phyloP scores from a whole-genome alignment of 768 basidiomycete species.

The Kwoniella pini region DNA sequence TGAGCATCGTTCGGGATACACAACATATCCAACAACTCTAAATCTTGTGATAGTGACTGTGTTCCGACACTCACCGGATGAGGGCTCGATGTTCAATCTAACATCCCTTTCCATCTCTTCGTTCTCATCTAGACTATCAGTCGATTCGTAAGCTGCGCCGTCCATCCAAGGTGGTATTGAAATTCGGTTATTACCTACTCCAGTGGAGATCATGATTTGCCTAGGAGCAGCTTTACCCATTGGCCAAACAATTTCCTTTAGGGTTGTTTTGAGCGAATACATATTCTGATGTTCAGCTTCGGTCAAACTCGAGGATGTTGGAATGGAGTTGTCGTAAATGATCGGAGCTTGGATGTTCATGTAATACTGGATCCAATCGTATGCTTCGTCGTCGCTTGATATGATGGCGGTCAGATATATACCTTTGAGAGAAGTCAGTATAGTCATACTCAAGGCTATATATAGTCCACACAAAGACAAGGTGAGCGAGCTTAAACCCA shows the following conservation, averaged over 20 bases:
- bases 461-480: no score
- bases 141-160: neutral
- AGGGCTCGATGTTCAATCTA: neutral
- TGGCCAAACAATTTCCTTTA: conserved; percentile 9
- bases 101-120: conserved; percentile 2
- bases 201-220: neutral
- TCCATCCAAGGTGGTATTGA: neutral
- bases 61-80: conserved; percentile 2
- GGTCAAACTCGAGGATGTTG: neutral
- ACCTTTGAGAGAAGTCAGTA: conserved; percentile 3
- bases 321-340: neutral
- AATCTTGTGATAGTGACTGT: no score
- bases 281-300: neutral
- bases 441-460: no score
- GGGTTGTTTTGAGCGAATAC: neutral
- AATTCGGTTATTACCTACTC: neutral
- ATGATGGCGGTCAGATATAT: conserved; percentile 6
- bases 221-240: conserved; percentile 5
- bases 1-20: no score
- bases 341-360: neutral
- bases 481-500: no score
- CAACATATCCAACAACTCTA: no score
- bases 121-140: neutral
- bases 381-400: conserved; percentile 6
- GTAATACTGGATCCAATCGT: conserved; percentile 20